Conservation (phyloP, 140 eudicot genomes). For the Anethum foeniculum region DNA sequence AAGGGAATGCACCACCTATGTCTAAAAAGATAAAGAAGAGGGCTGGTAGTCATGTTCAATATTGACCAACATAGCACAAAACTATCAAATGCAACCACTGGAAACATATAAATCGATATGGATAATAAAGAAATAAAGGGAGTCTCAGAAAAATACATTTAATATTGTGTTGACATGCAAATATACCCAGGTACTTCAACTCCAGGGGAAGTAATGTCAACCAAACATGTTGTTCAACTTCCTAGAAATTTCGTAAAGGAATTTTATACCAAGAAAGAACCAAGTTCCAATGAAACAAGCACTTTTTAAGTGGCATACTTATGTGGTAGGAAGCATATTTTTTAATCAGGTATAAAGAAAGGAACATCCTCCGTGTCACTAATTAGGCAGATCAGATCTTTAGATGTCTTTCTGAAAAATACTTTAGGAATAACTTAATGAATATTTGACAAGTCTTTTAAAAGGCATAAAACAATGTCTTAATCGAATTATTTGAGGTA, state of each 20-base stretch:
- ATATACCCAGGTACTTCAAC: background rate
- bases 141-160: background rate
- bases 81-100: background rate
- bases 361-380: too few species aligned
- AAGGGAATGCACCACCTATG: background rate
- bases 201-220: background rate
- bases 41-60: background rate
- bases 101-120: background rate
- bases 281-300: background rate
- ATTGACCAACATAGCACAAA: background rate
- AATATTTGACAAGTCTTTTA: too few species aligned
- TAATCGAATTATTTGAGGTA: too few species aligned
- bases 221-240: background rate
- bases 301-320: background rate
- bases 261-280: background rate
- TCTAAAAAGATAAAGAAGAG: background rate
- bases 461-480: too few species aligned
- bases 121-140: background rate
- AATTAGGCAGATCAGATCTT: too few species aligned
- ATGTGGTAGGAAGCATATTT: background rate
- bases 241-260: background rate
- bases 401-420: too few species aligned
- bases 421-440: too few species aligned
- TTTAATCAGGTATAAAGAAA: background rate
- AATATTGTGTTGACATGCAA: background rate